Conservation (phyloP, 1,284 basidiomycete genomes). For the Ustilago lituana region DNA sequence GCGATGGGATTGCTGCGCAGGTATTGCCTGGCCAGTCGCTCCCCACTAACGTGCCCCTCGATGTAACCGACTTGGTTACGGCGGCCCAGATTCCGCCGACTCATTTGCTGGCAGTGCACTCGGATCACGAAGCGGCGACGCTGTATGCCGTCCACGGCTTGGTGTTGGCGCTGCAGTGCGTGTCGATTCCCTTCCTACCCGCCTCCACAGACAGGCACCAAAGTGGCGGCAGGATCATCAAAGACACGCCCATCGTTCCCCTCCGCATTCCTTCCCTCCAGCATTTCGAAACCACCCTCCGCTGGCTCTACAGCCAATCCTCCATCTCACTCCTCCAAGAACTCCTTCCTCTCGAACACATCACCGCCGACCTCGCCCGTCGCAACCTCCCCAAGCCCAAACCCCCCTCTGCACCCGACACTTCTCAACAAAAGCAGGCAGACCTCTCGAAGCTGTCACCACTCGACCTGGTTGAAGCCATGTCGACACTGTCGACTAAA, state of each 20-base stretch:
- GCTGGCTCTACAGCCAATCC: slow-evolving; percentile 43
- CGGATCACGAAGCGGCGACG: slow-evolving; percentile 21
- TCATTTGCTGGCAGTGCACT: slow-evolving; percentile 41
- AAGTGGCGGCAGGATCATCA: slow-evolving; percentile 6
- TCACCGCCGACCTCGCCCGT: slow-evolving; percentile 22
- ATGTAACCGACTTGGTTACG: slow-evolving; percentile 13
- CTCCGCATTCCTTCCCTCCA: slow-evolving; percentile 27
- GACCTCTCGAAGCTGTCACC: slow-evolving; percentile 10
- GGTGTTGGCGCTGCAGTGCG: slow-evolving; percentile 45
- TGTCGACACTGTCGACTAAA: slow-evolving; percentile 32
- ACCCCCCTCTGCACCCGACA: neutral
- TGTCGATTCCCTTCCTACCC: slow-evolving; percentile 43
- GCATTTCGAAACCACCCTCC: slow-evolving; percentile 32
- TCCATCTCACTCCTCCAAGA: slow-evolving; percentile 35
- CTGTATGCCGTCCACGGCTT: slow-evolving; percentile 34
- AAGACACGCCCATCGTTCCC: slow-evolving; percentile 22
- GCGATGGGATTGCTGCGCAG: neutral
- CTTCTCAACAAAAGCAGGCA: too few relatives aligned
- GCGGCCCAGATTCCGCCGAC: slow-evolving; percentile 23
- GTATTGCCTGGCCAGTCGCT: slow-evolving; percentile 18
- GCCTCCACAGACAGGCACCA: slow-evolving; percentile 2
- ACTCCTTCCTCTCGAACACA: slow-evolving; percentile 37
- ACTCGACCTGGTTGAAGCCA: slow-evolving; percentile 27
- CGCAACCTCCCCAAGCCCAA: slow-evolving; percentile 10
- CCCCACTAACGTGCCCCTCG: slow-evolving; percentile 20